phyloP scores from a whole-genome alignment of 345 rosid genomes.

The Eucalyptus shirleyi region DNA sequence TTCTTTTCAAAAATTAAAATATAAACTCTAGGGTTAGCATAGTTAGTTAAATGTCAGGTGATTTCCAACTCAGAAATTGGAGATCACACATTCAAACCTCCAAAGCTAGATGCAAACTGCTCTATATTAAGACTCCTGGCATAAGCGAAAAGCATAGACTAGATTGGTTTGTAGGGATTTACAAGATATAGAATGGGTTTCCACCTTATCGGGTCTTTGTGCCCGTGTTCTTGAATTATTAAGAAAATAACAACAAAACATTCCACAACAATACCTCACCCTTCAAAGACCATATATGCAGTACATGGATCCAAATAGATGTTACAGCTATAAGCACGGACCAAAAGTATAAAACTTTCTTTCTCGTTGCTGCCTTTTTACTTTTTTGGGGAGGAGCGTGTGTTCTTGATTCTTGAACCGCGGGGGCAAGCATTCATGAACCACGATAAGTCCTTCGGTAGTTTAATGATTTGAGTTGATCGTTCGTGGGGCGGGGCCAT shows the following conservation, averaged over 20 bases:
- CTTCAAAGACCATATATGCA: not conserved
- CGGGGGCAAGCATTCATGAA: not conserved
- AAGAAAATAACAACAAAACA: not conserved
- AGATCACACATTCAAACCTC: not conserved
- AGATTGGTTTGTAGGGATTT: not conserved
- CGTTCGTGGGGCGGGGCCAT: not conserved
- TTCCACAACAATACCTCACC: not conserved
- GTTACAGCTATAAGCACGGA: not conserved
- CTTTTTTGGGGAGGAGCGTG: not conserved
- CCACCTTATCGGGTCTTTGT: not conserved
- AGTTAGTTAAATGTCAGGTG: fast-evolving
- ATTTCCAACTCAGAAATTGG: not conserved
- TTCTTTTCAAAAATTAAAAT: not conserved
- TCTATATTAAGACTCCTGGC: not conserved
- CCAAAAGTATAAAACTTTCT: not conserved
- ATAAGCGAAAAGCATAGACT: not conserved
- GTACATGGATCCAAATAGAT: not conserved
- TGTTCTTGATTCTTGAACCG: not conserved
- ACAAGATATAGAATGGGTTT: not conserved
- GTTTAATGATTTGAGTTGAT: not conserved
- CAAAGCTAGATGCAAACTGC: not conserved
- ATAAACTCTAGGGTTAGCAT: too few relatives aligned
- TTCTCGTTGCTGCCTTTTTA: not conserved
- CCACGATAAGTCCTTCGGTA: not conserved
- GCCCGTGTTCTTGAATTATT: not conserved